phyloP scores from a whole-genome alignment of 345 rosid species.

The Pistacia atlantica region DNA sequence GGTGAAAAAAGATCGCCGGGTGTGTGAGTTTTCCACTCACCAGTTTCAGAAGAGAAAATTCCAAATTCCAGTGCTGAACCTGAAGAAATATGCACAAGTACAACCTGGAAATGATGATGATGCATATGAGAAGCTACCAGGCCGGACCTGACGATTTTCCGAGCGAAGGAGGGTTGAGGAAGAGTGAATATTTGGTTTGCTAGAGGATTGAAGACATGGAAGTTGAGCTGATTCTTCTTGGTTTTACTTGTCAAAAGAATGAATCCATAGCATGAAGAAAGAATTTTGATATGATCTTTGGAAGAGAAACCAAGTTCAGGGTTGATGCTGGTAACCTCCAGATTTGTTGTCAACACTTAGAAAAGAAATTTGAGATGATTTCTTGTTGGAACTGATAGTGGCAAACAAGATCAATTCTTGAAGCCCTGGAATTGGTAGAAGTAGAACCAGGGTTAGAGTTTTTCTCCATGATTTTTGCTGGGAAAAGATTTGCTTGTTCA shows the following conservation, averaged over 20 bases:
- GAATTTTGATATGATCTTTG: not conserved
- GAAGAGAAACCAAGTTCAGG: constrained; percentile 16
- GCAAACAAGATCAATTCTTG: constrained; percentile 20
- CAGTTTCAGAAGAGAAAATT: constrained; percentile 23
- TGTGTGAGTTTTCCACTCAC: constrained; percentile 10
- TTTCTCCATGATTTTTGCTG: not conserved
- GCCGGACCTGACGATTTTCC: constrained; percentile 14
- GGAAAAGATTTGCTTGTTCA: no score
- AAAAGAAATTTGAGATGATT: constrained; percentile 21
- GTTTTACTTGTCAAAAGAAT: constrained; percentile 14
- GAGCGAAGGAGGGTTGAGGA: constrained; percentile 1
- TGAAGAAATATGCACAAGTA: constrained; percentile 4
- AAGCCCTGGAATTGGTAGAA: not conserved
- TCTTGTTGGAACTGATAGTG: not conserved
- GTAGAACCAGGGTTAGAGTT: not conserved
- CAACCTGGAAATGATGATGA: constrained; percentile 16
- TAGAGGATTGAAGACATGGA: constrained; percentile 19
- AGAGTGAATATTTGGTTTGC: constrained; percentile 2
- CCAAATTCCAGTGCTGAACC: constrained; percentile 5
- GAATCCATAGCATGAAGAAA: constrained; percentile 17
- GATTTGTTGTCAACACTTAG: not conserved
- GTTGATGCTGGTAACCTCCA: constrained; percentile 5
- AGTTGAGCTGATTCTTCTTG: not conserved
- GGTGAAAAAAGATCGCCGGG: constrained; percentile 7
- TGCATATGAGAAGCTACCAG: constrained; percentile 12